Percentiles rank a stretch among this genome's conserved stretches.
Conservation (phyloP, 768 basidiomycete genomes). For the Hortiboletus campestris region DNA sequence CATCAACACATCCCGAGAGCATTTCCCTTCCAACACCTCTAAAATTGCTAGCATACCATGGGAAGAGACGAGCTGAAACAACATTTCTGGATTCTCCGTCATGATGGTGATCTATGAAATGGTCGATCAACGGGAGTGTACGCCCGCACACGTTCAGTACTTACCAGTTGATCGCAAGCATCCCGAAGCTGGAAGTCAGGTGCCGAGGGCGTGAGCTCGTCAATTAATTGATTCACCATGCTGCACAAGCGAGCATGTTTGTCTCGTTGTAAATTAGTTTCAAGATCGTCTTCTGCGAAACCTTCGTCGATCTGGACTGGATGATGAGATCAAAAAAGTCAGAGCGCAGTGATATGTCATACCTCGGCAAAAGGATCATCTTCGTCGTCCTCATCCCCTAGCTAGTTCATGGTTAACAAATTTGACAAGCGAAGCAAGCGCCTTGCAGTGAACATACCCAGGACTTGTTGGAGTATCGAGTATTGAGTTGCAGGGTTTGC, state of each 20-base stretch:
- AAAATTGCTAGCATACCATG: conserved; percentile 96
- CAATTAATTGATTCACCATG: conserved; percentile 80
- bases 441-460: conserved; percentile 54
- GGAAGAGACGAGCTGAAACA: conserved; percentile 80
- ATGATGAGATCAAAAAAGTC: conserved; percentile 3
- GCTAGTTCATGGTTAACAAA: conserved; percentile 35
- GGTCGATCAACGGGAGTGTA: neutral
- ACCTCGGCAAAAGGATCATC: conserved; percentile 98
- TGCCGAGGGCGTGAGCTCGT: conserved; percentile 77
- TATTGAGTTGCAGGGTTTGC: conserved; percentile 81
- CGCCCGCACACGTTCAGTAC: conserved; percentile 20
- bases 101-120: conserved; percentile 68
- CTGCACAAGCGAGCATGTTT: conserved; percentile 86
- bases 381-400: conserved; percentile 83
- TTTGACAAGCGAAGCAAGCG: neutral
- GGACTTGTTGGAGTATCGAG: conserved; percentile 82
- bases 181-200: conserved; percentile 81
- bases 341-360: neutral
- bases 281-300: conserved; percentile 87
- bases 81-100: conserved; percentile 80
- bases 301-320: conserved; percentile 79
- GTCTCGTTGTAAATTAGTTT: conserved; percentile 89
- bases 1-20: conserved; percentile 81
- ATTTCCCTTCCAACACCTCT: conserved; percentile 87
- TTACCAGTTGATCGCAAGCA: conserved; percentile 84